Percentiles rank a stretch among this genome's conserved stretches.
These are phyloP conservation scores for Pseudogymnoascus sp. DNA, from an alignment of 2,329 filamentous ascomycete species.

Conservation along the genomic window DNA sequence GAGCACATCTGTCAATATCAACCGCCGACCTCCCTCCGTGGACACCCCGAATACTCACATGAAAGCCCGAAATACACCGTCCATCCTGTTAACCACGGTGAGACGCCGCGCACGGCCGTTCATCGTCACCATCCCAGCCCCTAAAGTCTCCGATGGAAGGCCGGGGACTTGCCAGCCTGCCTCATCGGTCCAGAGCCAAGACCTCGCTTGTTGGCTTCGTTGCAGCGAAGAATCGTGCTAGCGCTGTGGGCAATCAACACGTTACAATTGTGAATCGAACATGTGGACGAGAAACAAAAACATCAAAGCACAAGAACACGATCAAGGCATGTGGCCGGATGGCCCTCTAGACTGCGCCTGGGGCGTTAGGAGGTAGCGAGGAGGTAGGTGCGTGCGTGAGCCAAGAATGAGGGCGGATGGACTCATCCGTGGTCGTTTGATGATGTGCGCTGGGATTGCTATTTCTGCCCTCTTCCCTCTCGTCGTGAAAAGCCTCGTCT, in stretches of 20 bases:
- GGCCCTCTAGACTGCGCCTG: background rate
- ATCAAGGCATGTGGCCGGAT: background rate
- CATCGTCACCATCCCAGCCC: background rate
- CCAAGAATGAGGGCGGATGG: background rate
- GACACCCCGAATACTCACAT: background rate
- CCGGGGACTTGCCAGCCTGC: background rate
- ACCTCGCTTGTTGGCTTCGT: background rate
- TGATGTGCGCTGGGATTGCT: background rate
- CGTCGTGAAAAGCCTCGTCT: background rate
- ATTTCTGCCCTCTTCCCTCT: background rate
- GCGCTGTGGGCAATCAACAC: background rate
- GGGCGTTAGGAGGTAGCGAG: background rate
- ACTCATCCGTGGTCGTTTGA: background rate
- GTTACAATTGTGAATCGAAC: constrained; percentile 1
- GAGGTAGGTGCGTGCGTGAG: background rate
- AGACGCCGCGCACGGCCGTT: background rate
- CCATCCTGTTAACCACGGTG: background rate
- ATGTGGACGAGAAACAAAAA: background rate
- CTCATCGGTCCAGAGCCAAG: background rate
- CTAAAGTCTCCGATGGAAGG: background rate
- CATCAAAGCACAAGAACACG: background rate
- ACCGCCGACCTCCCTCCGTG: background rate
- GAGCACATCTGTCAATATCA: background rate
- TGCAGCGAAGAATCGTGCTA: background rate
- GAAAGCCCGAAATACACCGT: background rate